These are phyloP conservation scores for Suhomyces guaymorum DNA, from an alignment of 1,139 yeast genomes.

Conservation along the genomic window DNA sequence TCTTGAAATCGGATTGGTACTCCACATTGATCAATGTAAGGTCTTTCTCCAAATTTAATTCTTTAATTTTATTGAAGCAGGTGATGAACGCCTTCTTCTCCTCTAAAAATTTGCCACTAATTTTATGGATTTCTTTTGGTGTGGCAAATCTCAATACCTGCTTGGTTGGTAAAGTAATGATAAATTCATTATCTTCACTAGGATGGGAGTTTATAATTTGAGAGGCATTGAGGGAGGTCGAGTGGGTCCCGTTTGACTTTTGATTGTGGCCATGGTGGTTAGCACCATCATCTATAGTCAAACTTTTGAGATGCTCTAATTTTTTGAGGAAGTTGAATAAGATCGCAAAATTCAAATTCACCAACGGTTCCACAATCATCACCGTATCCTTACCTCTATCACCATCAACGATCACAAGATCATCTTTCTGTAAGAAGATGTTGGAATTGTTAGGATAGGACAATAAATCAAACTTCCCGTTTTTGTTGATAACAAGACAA, in stretches of 20 bases:
- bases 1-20: slow-evolving; percentile 93
- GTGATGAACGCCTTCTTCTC: slow-evolving; percentile 50
- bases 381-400: slow-evolving; percentile 53
- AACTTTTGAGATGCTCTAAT: slow-evolving; percentile 75
- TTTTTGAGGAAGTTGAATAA: slow-evolving; percentile 77
- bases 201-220: slow-evolving; percentile 41
- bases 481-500: slow-evolving; percentile 54
- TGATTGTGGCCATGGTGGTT: slow-evolving; percentile 15
- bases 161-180: slow-evolving; percentile 49
- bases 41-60: slow-evolving; percentile 39
- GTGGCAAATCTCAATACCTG: slow-evolving; percentile 53
- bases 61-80: slow-evolving; percentile 47
- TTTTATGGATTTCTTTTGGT: slow-evolving; percentile 47
- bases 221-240: slow-evolving; percentile 40
- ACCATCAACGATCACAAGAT: slow-evolving; percentile 52
- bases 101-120: slow-evolving; percentile 46
- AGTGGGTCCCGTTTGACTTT: slow-evolving; percentile 39
- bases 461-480: slow-evolving; percentile 56
- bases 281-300: slow-evolving; percentile 41
- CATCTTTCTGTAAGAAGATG: slow-evolving; percentile 49
- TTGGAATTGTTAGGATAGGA: slow-evolving; percentile 51
- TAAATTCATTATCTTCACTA: slow-evolving; percentile 47
- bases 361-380: slow-evolving; percentile 50
- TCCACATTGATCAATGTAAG: slow-evolving; percentile 66
- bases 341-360: slow-evolving; percentile 57